These are phyloP conservation scores for Zasmidium angulare DNA, from an alignment of 2,329 filamentous ascomycete genomes.

Conservation along the genomic window DNA sequence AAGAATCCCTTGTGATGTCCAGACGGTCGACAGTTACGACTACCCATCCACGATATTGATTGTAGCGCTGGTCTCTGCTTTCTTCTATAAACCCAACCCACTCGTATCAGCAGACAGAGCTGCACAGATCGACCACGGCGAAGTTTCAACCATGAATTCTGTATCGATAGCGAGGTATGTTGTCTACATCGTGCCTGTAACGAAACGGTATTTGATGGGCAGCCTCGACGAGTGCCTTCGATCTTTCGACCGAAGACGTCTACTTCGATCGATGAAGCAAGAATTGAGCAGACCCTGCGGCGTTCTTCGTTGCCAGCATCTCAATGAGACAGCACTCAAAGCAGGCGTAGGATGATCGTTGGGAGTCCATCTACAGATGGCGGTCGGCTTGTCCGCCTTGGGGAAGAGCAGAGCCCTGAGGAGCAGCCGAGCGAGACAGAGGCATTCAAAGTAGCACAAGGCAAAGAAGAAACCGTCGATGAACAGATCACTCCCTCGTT, in stretches of 20 bases:
- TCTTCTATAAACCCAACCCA: neutral
- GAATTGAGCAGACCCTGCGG: neutral
- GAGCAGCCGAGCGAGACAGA: too few species aligned
- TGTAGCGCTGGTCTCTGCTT: neutral
- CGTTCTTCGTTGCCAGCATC: neutral
- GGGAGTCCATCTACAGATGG: too few species aligned
- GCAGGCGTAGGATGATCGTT: too few species aligned
- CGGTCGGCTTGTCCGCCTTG: too few species aligned
- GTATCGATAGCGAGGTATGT: neutral
- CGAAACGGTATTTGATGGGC: too few species aligned
- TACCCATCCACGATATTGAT: neutral
- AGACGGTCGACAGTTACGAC: neutral
- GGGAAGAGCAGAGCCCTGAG: too few species aligned
- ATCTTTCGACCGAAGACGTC: neutral
- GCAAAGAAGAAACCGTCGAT: too few species aligned
- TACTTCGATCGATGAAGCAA: neutral
- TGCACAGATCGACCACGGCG: neutral
- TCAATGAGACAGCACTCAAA: neutral
- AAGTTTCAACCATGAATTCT: neutral
- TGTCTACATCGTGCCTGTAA: neutral
- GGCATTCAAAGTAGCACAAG: too few species aligned
- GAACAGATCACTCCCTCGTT: too few species aligned
- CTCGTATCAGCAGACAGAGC: neutral
- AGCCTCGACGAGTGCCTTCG: neutral
- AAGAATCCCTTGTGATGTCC: neutral